phyloP scores from a whole-genome alignment of 495 filamentous ascomycete genomes.

The Aspergillus cristatus region DNA sequence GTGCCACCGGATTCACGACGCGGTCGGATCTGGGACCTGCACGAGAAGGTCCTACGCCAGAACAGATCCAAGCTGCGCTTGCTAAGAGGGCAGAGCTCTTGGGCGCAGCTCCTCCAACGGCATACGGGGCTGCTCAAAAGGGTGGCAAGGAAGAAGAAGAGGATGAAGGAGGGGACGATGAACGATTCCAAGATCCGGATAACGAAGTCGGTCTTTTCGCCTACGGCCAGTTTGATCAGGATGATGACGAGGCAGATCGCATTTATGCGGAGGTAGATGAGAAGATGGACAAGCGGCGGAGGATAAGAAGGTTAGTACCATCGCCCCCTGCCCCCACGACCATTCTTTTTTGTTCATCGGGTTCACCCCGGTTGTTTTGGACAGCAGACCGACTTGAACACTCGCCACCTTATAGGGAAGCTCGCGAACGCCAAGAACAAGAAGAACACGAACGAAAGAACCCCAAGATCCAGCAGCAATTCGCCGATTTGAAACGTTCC shows the following conservation, averaged over 20 bases:
- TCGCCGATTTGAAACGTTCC: conserved; percentile 88
- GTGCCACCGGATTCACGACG: conserved; percentile 96
- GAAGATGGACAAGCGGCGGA: conserved; percentile 84
- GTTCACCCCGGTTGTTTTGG: conserved; percentile 48
- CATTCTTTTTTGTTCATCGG: conserved; percentile 61
- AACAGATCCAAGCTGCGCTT: conserved; percentile 95
- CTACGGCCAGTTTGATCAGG: conserved; percentile 85
- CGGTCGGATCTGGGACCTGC: conserved; percentile 94
- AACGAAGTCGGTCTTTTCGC: conserved; percentile 95
- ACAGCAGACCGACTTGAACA: conserved; percentile 78
- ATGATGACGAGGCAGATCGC: conserved; percentile 93
- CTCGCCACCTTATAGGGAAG: conserved; percentile 73
- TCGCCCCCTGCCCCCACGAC: conserved; percentile 20
- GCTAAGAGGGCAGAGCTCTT: conserved; percentile 82
- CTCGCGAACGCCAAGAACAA: conserved; percentile 79
- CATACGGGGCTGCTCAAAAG: conserved; percentile 69
- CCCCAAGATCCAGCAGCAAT: conserved; percentile 97
- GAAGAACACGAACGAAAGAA: conserved; percentile 95
- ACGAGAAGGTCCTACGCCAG: conserved; percentile 91
- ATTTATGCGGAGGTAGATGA: conserved; percentile 95
- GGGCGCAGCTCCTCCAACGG: conserved; percentile 68
- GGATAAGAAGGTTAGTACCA: conserved; percentile 76
- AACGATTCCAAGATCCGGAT: conserved; percentile 89
- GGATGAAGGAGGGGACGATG: conserved; percentile 69
- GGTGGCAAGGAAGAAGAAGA: conserved; percentile 49